Base-by-base conservation (phyloP, 1,284 basidiomycete species). In the Ustilago vetiveriae region DNA sequence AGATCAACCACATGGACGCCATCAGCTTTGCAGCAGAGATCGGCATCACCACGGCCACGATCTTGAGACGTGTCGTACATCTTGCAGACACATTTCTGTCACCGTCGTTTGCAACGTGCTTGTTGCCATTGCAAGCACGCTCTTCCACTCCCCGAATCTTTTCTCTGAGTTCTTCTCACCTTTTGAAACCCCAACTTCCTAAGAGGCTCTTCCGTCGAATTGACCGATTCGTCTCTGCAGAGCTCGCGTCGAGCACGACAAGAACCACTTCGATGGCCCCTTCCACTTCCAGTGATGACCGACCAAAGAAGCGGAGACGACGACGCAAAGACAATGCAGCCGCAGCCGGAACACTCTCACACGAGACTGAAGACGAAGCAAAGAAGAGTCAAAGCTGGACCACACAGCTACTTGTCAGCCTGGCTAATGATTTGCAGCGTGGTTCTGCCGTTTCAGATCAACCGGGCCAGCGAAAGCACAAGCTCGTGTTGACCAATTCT, bases 201-300 rank as follows among this genome's bases (percentile, higher is more conserved):
- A 68, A 62, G 35, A 42, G 65, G 17, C 33, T 68, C 14, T 68
- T 68, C 16, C 58, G 65, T 7, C 58, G 50, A 32, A 54, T 67
- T n/a, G 49, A 50, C 13, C 23, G 22, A 6, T 33, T 17, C 7
- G 44, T 38, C 24, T 35, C 38, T 6, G 22, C 16, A 2, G n/a
- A 35, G 37, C 27, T 21, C 9, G 7, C 8, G n/a, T 21, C 36
- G 19, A 37, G 19, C 19, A 21, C 36, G 27, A 21, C 33, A 22
- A 16, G 26, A 32, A 6, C 5, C n/a, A n/a, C n/a, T n/a, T n/a
- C n/a, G 26, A 29, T 33, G 32, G n/a, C 42, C 32, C 23, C 22
- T 6, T 21, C 11, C 9, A 24, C 41, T 13, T 6, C 37, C 11
- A 27, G 10, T 13, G 30, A 36, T 11, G 10, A 7, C 22, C 62